Percentiles rank a stretch among this genome's conserved stretches.
These are phyloP conservation scores for Boechera retrofracta DNA, from an alignment of 345 rosid genomes.

Conservation along the genomic window DNA sequence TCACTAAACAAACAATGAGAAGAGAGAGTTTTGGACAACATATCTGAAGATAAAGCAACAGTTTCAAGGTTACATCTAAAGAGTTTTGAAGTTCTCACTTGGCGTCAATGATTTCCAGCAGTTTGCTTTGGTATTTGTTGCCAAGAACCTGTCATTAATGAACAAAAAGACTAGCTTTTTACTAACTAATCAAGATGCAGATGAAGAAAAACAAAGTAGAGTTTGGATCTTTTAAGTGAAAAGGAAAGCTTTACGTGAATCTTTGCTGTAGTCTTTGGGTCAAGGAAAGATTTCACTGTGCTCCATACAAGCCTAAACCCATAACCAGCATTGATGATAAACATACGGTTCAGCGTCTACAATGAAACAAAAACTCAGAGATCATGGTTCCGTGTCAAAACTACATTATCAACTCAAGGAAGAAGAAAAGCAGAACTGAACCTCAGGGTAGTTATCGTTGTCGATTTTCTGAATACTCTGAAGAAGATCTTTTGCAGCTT, in stretches of 20 bases:
- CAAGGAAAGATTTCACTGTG: conserved; percentile 80
- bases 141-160: conserved; percentile 73
- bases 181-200: neutral
- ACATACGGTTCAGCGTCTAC: conserved; percentile 96
- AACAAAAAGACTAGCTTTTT: neutral
- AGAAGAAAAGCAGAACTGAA: conserved; percentile 27
- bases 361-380: conserved; percentile 12
- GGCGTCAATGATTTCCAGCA: conserved; percentile 90
- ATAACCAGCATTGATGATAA: conserved; percentile 92
- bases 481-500: conserved; percentile 83
- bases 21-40: conserved; percentile 3
- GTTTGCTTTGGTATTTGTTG: conserved; percentile 84
- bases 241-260: conserved; percentile 66
- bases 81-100: conserved; percentile 51
- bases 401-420: conserved; percentile 15
- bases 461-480: conserved; percentile 74
- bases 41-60: conserved; percentile 9
- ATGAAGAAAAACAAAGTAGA: neutral
- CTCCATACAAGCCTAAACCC: conserved; percentile 93
- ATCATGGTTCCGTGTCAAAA: conserved; percentile 21
- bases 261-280: conserved; percentile 94
- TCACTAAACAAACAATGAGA: conserved; percentile 54
- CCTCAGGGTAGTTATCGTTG: conserved; percentile 90
- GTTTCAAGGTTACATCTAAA: conserved; percentile 20
- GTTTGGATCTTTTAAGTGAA: conserved; percentile 11